Evolutionary conservation across 2,329 filamentous ascomycete species (phyloP), one percentile per base, ranked within the genome.

Genomic region (Verticillium albo-atrum): DNA sequence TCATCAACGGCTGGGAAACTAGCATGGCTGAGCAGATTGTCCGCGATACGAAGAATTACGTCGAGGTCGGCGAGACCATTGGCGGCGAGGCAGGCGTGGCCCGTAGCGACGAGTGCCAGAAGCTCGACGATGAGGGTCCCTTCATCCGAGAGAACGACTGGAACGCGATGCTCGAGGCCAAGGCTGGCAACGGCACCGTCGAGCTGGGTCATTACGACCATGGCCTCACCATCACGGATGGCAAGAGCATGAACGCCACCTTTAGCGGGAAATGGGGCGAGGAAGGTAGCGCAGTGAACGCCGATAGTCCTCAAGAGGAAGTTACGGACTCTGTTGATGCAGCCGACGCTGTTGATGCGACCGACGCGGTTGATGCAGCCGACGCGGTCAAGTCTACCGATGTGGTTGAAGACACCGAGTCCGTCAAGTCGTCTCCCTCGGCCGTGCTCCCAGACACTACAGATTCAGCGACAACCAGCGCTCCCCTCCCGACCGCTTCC

Each of bases 211-310:
- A 42, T 35, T 56, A 56, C 34, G 54, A 26, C 25, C 6, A 26
- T 14, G 54, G 35, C 1, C 34, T 56, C 23, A 56, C 54, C 23
- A 56, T 56, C 54, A 56, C 54, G 23, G 54, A 56, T 25, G 54
- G 54, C 25, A 47, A 56, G 34, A 56, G 54, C 25, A 56, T 56
- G 54, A 56, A 56, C 27, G 54, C 54, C 54, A 56, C 54, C 12
- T 56, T 56, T 25, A 56, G 34, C 25, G 54, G 54, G 7, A 56
- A 47, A 47, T 56, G 54, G 54, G 54, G 54, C 23, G 54, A 56
- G 34, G 54, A 56, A 35, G 54, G 34, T 6, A 15, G 26, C 7
- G 9, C 7, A n/a, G 12, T 14, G 15, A 35, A 3, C 14, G 6
- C 14, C 5, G 52, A 12, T 4, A 37, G 12, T 15, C 15, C 23